A percentile compares a stretch with the other conserved stretches of the same genome.
Evolutionary conservation across 352 stramenopile species (phyloP).

Genomic region (Phytophthora pini): DNA sequence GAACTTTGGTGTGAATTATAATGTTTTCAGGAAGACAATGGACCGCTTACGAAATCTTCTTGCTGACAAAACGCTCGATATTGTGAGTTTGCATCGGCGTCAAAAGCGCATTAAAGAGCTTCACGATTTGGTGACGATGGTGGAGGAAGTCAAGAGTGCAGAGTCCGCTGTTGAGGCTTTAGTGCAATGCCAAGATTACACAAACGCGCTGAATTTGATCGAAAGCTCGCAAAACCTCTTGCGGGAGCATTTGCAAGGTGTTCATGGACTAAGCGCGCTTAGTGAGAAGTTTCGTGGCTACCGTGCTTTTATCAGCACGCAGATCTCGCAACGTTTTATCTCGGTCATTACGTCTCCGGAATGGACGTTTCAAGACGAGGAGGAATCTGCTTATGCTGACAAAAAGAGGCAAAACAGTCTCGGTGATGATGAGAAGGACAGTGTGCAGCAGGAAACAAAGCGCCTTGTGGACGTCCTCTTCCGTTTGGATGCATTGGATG

Average conservation of each 20-base stretch:
- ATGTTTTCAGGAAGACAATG: conserved; percentile 71
- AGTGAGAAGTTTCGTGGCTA: conserved; percentile 83
- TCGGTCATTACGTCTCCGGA: conserved; percentile 80
- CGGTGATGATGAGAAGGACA: conserved; percentile 45
- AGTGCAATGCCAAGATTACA: conserved; percentile 87
- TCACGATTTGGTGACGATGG: conserved; percentile 83
- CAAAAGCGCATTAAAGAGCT: conserved; percentile 86
- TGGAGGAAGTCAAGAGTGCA: conserved; percentile 86
- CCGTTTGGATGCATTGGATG: conserved; percentile 69
- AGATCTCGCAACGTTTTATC: conserved; percentile 86
- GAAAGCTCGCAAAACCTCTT: conserved; percentile 74
- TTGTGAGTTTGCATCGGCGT: conserved; percentile 84
- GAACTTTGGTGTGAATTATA: not conserved
- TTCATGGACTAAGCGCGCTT: conserved; percentile 76
- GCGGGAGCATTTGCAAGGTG: conserved; percentile 75
- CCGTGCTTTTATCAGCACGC: conserved; percentile 67
- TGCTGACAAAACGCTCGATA: conserved; percentile 86
- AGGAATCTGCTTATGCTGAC: conserved; percentile 25
- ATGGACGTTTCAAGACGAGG: conserved; percentile 81
- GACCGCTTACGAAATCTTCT: conserved; percentile 80
- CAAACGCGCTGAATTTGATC: conserved; percentile 78
- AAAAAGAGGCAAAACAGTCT: conserved; percentile 32
- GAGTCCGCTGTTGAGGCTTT: conserved; percentile 85
- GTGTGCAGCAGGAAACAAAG: conserved; percentile 52
- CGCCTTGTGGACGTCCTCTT: conserved; percentile 77